A percentile compares a stretch with the other conserved stretches of the same genome.
Evolutionary conservation across 176 grass and related monocot species (phyloP).

Genomic region (Puccinellia tenuiflora): DNA sequence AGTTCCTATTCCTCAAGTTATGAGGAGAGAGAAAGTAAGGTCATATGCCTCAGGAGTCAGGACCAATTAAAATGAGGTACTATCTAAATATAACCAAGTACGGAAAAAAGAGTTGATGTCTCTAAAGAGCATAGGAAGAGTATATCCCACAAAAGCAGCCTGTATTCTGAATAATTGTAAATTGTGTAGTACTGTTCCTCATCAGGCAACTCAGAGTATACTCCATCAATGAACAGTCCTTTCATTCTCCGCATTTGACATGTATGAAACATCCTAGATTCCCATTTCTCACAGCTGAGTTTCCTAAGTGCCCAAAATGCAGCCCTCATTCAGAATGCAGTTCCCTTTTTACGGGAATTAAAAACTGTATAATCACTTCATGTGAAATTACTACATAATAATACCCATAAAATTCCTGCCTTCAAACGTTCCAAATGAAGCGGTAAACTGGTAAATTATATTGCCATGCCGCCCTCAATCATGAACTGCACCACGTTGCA

Average conservation of each 20-base stretch:
- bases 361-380: not conserved
- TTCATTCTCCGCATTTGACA: not conserved
- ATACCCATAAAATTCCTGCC: not conserved
- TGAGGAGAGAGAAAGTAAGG: not conserved
- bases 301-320: not conserved
- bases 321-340: not conserved
- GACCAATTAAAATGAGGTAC: not conserved
- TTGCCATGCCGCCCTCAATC: conserved; percentile 2
- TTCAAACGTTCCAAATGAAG: not conserved
- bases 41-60: not conserved
- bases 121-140: not conserved
- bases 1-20: not conserved
- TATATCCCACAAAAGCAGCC: not conserved
- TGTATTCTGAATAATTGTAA: not conserved
- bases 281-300: not conserved
- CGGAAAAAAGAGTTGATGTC: not conserved
- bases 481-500: not conserved
- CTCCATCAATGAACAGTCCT: not conserved
- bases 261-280: not conserved
- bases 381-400: not conserved
- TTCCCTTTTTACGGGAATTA: not conserved
- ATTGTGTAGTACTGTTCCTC: not conserved
- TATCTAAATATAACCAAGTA: not conserved
- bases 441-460: not conserved
- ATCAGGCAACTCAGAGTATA: not conserved